These are phyloP conservation scores for Heliamphora ciliata DNA, from an alignment of 179 eudicot genomes.

Conservation along the genomic window DNA sequence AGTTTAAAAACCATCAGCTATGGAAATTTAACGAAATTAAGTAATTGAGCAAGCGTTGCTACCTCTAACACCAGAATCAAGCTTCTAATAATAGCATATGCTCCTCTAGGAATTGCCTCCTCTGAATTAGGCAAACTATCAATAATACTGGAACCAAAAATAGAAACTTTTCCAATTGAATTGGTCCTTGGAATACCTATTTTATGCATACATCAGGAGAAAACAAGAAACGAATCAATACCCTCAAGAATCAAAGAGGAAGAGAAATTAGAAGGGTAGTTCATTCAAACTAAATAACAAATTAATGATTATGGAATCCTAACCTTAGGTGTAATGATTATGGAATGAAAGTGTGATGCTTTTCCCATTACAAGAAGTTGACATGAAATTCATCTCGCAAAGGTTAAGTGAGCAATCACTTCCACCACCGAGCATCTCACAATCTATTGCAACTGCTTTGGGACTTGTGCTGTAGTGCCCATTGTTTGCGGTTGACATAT, in stretches of 20 bases:
- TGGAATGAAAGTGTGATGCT: too few species aligned
- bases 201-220: slow-evolving; percentile 14
- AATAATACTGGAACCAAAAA: slow-evolving; percentile 33
- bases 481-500: slow-evolving; percentile 17
- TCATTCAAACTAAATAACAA: slow-evolving; percentile 1
- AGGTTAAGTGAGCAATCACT: slow-evolving; percentile 55
- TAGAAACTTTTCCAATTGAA: slow-evolving; percentile 70
- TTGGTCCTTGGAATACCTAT: slow-evolving; percentile 74
- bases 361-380: too few species aligned
- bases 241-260: slow-evolving; percentile 2
- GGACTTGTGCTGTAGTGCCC: slow-evolving; percentile 15
- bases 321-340: too few species aligned
- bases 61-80: slow-evolving; percentile 91
- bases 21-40: background rate
- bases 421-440: slow-evolving; percentile 91
- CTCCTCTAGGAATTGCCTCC: slow-evolving; percentile 88
- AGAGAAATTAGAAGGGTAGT: background rate
- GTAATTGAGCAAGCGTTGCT: slow-evolving; percentile 1
- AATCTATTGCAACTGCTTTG: slow-evolving; percentile 61
- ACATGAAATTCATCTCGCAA: too few species aligned
- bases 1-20: background rate
- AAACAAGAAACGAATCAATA: background rate
- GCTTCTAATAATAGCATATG: slow-evolving; percentile 89
- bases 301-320: background rate
- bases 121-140: slow-evolving; percentile 60